A percentile compares a stretch with the other conserved stretches of the same genome.
Evolutionary conservation across 257 asterid species (phyloP).

Genomic region (Henckelia pumila): DNA sequence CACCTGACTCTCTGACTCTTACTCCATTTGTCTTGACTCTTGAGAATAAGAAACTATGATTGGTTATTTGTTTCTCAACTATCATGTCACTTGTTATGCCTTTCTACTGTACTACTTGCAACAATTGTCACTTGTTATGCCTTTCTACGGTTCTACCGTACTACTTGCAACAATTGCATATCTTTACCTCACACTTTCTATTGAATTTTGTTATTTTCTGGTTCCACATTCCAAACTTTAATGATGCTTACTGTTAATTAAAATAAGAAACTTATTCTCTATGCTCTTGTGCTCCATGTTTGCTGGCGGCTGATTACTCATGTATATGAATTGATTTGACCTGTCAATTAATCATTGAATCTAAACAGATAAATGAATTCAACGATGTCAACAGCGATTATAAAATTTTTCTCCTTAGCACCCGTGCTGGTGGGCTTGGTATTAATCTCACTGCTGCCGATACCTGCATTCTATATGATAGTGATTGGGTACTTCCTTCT

Average conservation of each 20-base stretch:
- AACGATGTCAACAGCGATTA: slow-evolving; percentile 56
- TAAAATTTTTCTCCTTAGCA: slow-evolving; percentile 89
- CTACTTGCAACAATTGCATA: background rate
- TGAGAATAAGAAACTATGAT: background rate
- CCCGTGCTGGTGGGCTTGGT: slow-evolving; percentile 99
- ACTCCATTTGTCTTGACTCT: background rate
- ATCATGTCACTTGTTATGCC: background rate
- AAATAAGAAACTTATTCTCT: no score
- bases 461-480: slow-evolving; percentile 94
- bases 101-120: background rate
- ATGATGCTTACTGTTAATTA: no score
- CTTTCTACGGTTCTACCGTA: background rate
- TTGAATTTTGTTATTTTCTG: background rate
- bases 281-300: background rate
- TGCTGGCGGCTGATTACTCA: slow-evolving; percentile 2
- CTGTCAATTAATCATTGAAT: slow-evolving; percentile 22
- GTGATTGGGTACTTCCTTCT: slow-evolving; percentile 82
- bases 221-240: background rate
- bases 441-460: slow-evolving; percentile 98
- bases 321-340: slow-evolving; percentile 12
- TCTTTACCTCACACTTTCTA: background rate
- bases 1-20: background rate
- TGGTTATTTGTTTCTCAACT: background rate
- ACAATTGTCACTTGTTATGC: background rate
- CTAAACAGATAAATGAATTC: slow-evolving; percentile 78